Percentiles rank a stretch among this genome's conserved stretches.
These are phyloP conservation scores for Eucalyptus urophylla DNA, from an alignment of 345 rosid species.

Conservation along the genomic window DNA sequence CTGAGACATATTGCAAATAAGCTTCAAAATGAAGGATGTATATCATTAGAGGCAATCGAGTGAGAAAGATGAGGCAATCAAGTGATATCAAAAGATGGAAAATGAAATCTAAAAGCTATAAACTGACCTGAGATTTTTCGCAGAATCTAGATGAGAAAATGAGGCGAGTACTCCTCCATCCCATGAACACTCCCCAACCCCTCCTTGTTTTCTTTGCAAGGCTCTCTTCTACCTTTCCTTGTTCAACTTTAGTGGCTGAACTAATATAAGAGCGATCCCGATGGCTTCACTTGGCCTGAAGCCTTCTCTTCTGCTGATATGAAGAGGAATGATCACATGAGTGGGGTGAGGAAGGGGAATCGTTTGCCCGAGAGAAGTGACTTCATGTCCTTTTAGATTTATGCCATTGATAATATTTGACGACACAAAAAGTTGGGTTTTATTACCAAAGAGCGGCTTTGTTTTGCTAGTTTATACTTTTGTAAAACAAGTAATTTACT, in stretches of 20 bases:
- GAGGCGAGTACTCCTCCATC: neutral
- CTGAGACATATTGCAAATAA: neutral
- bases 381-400: neutral
- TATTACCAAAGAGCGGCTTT: neutral
- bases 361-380: neutral
- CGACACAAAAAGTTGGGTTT: neutral
- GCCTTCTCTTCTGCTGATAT: neutral
- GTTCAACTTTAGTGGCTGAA: neutral
- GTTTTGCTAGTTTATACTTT: neutral
- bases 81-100: neutral
- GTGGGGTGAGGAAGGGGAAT: neutral
- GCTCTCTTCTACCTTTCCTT: neutral
- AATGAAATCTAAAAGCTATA: neutral
- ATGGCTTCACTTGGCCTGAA: neutral
- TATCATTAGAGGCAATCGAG: neutral
- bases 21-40: neutral
- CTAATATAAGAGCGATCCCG: neutral
- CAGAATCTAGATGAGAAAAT: neutral
- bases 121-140: neutral
- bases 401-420: neutral
- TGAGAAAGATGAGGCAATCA: neutral
- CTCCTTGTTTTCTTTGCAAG: neutral
- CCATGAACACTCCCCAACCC: neutral
- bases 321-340: neutral
- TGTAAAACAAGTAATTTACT: neutral